Conservation (phyloP, 768 basidiomycete genomes). For the Multifurca ochricompacta region DNA sequence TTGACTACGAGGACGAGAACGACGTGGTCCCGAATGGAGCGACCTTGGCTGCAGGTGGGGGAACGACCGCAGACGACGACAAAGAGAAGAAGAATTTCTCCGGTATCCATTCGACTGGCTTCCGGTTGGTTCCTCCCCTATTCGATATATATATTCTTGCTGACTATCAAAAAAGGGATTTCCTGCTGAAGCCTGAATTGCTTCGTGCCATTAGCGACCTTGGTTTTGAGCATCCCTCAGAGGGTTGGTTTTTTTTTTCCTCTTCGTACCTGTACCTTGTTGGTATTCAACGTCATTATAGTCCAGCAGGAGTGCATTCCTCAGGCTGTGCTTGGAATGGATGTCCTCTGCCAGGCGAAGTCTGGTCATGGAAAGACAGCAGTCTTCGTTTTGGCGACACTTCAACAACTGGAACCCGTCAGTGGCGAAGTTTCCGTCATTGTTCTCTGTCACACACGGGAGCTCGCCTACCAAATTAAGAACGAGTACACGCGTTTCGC, state of each 20-base stretch:
- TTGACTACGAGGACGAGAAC: conserved; percentile 92
- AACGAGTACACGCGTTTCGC: conserved; percentile 99
- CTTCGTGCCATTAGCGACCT: conserved; percentile 96
- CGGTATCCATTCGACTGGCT: conserved; percentile 99
- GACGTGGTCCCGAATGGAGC: conserved; percentile 62
- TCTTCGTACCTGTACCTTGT: not conserved
- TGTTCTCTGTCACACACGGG: conserved; percentile 98
- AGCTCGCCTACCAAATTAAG: conserved; percentile 99
- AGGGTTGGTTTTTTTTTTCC: conserved; percentile 50
- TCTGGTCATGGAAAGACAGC: conserved; percentile 99
- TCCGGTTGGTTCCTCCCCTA: conserved; percentile 53
- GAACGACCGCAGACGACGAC: conserved; percentile 44
- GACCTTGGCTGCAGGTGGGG: conserved; percentile 37
- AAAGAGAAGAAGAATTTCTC: conserved; percentile 98
- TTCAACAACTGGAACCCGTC: conserved; percentile 97
- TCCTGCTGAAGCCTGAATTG: conserved; percentile 94
- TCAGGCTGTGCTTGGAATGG: conserved; percentile 98
- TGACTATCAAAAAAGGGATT: conserved; percentile 58
- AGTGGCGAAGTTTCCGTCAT: conserved; percentile 97
- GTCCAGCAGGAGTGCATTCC: conserved; percentile 99
- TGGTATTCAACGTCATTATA: conserved; percentile 27
- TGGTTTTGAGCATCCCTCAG: conserved; percentile 99
- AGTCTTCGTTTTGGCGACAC: conserved; percentile 94
- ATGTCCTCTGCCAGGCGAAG: conserved; percentile 98
- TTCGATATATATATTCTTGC: not conserved